These are phyloP conservation scores for Chaetomiaceae sp. DNA, from an alignment of 2,329 filamentous ascomycete species.

Conservation along the genomic window DNA sequence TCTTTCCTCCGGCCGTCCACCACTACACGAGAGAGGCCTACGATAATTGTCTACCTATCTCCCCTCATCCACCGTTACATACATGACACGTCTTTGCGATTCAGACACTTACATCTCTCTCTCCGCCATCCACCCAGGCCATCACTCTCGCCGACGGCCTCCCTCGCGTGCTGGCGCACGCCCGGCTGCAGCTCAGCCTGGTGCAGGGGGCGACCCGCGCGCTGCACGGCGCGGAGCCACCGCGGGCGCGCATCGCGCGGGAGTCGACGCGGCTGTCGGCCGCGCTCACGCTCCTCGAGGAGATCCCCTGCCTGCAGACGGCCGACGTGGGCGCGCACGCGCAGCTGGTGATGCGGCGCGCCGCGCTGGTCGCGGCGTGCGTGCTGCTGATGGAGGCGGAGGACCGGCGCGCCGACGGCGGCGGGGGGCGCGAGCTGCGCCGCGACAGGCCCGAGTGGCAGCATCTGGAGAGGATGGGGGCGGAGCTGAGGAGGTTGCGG, in stretches of 20 bases:
- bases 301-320: conserved; percentile 6
- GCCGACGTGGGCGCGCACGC: neutral
- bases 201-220: neutral
- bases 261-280: conserved; percentile 7
- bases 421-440: conserved; percentile 1
- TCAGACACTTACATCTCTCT: no score
- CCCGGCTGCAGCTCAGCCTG: neutral
- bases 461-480: no score
- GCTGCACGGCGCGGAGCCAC: conserved; percentile 2
- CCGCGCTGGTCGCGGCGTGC: neutral
- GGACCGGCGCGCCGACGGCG: neutral
- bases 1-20: no score
- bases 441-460: no score
- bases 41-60: no score
- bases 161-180: neutral
- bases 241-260: conserved; percentile 6
- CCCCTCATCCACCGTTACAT: no score
- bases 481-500: no score
- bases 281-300: conserved; percentile 4
- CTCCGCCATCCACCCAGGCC: neutral
- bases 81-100: no score
- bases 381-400: conserved; percentile 17
- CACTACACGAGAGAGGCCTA: no score
- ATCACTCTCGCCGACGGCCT: neutral
- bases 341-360: conserved; percentile 1